Evolutionary conservation across 169 alveolate genomes (phyloP).

Genomic region (Cryptosporidium sp.): DNA sequence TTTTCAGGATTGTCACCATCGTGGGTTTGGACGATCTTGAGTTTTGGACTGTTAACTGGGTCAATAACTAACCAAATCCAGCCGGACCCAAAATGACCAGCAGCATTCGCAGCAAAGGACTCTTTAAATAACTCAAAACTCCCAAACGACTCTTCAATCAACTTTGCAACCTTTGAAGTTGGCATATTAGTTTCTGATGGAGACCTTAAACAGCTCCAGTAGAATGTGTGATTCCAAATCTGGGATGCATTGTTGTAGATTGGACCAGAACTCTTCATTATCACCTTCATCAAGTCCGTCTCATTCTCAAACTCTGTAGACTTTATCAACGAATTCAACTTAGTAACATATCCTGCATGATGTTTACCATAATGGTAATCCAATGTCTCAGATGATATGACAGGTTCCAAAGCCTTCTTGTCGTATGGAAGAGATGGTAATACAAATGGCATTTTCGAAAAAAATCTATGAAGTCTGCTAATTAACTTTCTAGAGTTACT

Average conservation of each 20-base stretch:
- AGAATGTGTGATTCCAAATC: conserved; percentile 94
- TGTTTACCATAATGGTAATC: conserved; percentile 94
- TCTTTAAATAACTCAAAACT: conserved; percentile 86
- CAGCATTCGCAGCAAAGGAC: conserved; percentile 85
- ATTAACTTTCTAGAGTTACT: not conserved
- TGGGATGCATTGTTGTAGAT: conserved; percentile 92
- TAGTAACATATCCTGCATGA: conserved; percentile 93
- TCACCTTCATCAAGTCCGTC: conserved; percentile 77
- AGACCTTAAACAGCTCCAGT: conserved; percentile 91
- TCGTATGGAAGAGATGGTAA: conserved; percentile 94
- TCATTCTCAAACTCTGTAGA: conserved; percentile 75
- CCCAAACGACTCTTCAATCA: conserved; percentile 89
- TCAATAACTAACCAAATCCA: conserved; percentile 98
- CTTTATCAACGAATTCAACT: conserved; percentile 82
- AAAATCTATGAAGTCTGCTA: not conserved
- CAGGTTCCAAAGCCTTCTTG: conserved; percentile 93
- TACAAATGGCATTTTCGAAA: conserved; percentile 83
- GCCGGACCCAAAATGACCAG: conserved; percentile 96
- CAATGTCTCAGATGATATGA: conserved; percentile 91
- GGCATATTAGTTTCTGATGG: conserved; percentile 93
- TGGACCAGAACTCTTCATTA: conserved; percentile 84
- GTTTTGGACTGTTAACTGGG: conserved; percentile 83
- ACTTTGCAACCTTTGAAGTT: conserved; percentile 84
- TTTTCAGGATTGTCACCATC: conserved; percentile 92
- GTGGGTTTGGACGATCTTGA: conserved; percentile 90